Percentiles rank a stretch among this genome's conserved stretches.
phyloP scores from a whole-genome alignment of 345 rosid species.

The Brassica cretica region DNA sequence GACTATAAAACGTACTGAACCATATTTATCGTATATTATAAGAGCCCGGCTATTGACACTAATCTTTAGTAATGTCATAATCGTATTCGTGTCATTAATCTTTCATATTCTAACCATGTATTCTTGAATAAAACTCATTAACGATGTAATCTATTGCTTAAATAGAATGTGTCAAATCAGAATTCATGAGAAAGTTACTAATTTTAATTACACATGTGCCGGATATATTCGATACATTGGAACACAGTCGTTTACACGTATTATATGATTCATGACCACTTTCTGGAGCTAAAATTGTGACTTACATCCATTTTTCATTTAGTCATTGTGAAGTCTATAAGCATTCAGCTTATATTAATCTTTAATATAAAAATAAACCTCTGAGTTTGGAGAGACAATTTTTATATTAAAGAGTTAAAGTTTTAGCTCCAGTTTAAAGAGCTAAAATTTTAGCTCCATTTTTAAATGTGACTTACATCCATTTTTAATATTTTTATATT shows the following conservation, averaged over 20 bases:
- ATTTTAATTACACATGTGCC: not conserved
- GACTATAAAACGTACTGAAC: not conserved
- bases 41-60: not conserved
- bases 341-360: no score
- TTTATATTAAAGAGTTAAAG: no score
- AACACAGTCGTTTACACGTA: conserved; percentile 24
- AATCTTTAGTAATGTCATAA: not conserved
- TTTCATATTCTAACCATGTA: not conserved
- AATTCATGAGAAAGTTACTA: not conserved
- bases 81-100: not conserved
- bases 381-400: no score
- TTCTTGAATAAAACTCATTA: not conserved
- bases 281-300: conserved; percentile 10
- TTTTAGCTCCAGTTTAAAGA: no score
- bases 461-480: no score
- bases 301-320: no score
- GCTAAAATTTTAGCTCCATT: no score
- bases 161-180: not conserved
- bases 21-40: not conserved
- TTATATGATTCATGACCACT: not conserved
- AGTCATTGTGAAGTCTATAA: not conserved
- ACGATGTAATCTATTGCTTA: not conserved
- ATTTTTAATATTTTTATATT: no score
- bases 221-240: not conserved
- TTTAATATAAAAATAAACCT: not conserved